phyloP scores from a whole-genome alignment of 2,329 filamentous ascomycete species.

The Ascochyta fabae region DNA sequence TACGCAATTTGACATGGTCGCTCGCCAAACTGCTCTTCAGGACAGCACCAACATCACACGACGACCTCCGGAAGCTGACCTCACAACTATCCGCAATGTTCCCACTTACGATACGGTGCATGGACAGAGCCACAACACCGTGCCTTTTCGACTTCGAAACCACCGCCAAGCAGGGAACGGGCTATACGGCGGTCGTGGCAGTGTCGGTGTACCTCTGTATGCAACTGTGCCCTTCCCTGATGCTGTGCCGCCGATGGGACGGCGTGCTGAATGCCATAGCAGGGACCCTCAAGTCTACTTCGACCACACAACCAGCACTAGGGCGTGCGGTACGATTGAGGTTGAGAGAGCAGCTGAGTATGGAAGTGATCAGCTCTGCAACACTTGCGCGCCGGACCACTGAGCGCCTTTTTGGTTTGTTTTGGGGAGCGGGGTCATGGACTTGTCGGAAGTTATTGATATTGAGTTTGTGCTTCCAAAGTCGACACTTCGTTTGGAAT shows the following conservation, averaged over 20 bases:
- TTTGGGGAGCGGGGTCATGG: too few species aligned
- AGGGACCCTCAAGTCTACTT: conserved; percentile 3
- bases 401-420: neutral
- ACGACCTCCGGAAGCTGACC: conserved; percentile 7
- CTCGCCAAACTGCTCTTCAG: conserved; percentile 13
- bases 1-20: conserved; percentile 23
- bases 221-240: conserved; percentile 41
- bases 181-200: conserved; percentile 27
- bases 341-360: conserved; percentile 24
- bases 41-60: conserved; percentile 6
- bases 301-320: conserved; percentile 10
- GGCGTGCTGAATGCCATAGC: neutral
- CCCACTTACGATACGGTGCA: neutral
- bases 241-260: conserved; percentile 36
- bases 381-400: conserved; percentile 7
- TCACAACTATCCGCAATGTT: conserved; percentile 25
- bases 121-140: conserved; percentile 2
- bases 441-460: neutral
- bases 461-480: neutral
- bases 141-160: conserved; percentile 14
- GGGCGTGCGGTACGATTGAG: conserved; percentile 26
- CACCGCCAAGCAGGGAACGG: conserved; percentile 28
- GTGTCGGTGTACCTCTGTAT: conserved; percentile 38
- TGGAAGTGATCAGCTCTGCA: conserved; percentile 15
- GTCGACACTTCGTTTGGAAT: neutral